phyloP scores from a whole-genome alignment of 2,329 filamentous ascomycete genomes.

The Colletotrichum spaethianum region DNA sequence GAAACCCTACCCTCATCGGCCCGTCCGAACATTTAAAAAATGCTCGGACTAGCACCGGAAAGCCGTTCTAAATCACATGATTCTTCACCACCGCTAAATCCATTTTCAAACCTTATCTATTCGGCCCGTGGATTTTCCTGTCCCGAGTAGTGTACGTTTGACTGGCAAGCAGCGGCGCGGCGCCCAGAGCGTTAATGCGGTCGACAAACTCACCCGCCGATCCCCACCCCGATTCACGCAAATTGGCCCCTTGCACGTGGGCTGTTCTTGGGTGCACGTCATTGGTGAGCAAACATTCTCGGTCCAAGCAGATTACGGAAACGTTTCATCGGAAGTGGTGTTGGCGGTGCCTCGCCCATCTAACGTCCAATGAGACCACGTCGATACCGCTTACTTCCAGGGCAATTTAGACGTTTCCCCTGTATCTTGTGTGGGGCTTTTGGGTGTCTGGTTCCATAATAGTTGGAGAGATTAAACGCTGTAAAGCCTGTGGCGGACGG shows the following conservation, averaged over 20 bases:
- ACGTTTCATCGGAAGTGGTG: slow-evolving; percentile 34
- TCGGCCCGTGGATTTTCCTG: background rate
- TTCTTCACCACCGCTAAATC: background rate
- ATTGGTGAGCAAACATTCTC: slow-evolving; percentile 13
- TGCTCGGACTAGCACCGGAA: background rate
- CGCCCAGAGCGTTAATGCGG: background rate
- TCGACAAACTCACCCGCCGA: slow-evolving; percentile 2
- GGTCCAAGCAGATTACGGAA: slow-evolving; percentile 10
- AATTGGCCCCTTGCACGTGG: slow-evolving; percentile 30
- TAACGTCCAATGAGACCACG: slow-evolving; percentile 6
- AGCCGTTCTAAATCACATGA: background rate
- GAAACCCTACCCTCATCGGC: background rate
- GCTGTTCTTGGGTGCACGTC: slow-evolving; percentile 3
- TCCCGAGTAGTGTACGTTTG: background rate
- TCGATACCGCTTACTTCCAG: background rate
- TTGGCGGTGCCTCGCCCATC: background rate
- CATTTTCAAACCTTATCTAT: background rate
- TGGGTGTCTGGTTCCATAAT: background rate
- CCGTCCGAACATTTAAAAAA: background rate
- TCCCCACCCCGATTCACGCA: slow-evolving; percentile 11
- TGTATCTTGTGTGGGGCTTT: background rate
- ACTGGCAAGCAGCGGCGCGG: background rate
- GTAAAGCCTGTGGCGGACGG: background rate
- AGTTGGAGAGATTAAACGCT: background rate
- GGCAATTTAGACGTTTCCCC: background rate